Base-by-base conservation (phyloP, 2,329 filamentous ascomycete genomes). In the Fusarium luffae region DNA sequence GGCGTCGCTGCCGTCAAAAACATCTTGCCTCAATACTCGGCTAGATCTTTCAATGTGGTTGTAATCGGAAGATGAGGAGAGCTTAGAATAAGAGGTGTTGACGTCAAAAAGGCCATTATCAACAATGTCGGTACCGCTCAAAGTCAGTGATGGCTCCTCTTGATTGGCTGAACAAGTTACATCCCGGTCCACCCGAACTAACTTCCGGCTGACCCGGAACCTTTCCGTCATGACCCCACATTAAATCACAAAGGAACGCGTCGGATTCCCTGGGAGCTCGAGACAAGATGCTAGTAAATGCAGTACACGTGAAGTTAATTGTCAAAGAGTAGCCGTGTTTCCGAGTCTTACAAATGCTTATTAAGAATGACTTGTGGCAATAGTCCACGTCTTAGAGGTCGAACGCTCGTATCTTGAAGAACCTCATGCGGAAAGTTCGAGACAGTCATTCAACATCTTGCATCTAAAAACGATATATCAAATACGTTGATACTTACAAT, bases 301-400 rank as follows among this genome's bases (percentile, higher is more conserved):
- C 10, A 37, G 18, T n/a, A 12, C 5, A 37, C 5, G 2, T 6
- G 5, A 16, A 37, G 18, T 12, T 12, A 37, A n/a, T 11, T 11
- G 2, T 37, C 18, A n/a, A 37, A n/a, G 10, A 37, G 10, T 12
- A 37, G 10, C 34, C 34, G 34, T 11, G 5, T n/a, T 37, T 37
- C 18, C 10, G 34, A 37, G 3, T 11, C 10, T 12, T 37, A 7
- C 3, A 11, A 12, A 37, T 37, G 10, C 34, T n/a, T 2, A 4
- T n/a, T 7, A 7, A 37, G 10, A 37, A 12, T 12, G 5, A n/a
- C 10, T 11, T 37, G 3, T 7, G 2, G 7, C 18, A n/a, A 37
- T 10, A 12, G 18, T n/a, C 5, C 9, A 5, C 10, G 18, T n/a
- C 5, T n/a, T 7, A 3, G 0, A 10, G 5, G 16, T n/a, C 1